Percentiles rank a stretch among this genome's conserved stretches.
These are phyloP conservation scores for Boletus rufocinnamomeus DNA, from an alignment of 768 basidiomycete genomes.

Conservation along the genomic window DNA sequence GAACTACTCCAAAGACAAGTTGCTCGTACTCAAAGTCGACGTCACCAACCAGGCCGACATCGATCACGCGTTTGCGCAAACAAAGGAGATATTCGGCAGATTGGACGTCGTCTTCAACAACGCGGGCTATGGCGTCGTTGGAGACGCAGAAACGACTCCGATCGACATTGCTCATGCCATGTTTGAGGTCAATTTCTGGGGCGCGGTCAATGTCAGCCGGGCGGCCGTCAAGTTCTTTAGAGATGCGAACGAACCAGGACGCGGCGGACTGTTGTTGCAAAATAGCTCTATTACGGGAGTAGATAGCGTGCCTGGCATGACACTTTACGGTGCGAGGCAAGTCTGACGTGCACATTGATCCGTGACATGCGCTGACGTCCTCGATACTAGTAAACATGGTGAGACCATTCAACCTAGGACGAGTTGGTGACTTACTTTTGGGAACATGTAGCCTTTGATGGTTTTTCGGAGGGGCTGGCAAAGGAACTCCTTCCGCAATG, in stretches of 20 bases:
- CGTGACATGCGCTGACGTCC: conserved; percentile 8
- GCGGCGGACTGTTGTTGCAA: conserved; percentile 39
- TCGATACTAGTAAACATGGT: conserved; percentile 21
- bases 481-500: conserved; percentile 43
- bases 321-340: conserved; percentile 25
- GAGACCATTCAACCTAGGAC: background rate
- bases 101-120: conserved; percentile 28
- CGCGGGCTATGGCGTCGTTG: conserved; percentile 16
- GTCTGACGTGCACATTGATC: conserved; percentile 3
- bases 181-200: conserved; percentile 35
- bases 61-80: conserved; percentile 13
- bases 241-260: conserved; percentile 35
- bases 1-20: conserved; percentile 6
- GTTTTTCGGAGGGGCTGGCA: conserved; percentile 34
- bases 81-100: conserved; percentile 11
- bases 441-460: conserved; percentile 34
- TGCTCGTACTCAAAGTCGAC: conserved; percentile 21
- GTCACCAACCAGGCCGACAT: conserved; percentile 15
- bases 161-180: conserved; percentile 19
- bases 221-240: conserved; percentile 36
- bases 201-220: conserved; percentile 28
- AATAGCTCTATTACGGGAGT: conserved; percentile 37
- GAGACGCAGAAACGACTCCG: conserved; percentile 28
- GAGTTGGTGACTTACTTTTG: background rate
- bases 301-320: conserved; percentile 8